These are phyloP conservation scores for Luffa aegyptiaca DNA, from an alignment of 306 rosid species.

Conservation along the genomic window DNA sequence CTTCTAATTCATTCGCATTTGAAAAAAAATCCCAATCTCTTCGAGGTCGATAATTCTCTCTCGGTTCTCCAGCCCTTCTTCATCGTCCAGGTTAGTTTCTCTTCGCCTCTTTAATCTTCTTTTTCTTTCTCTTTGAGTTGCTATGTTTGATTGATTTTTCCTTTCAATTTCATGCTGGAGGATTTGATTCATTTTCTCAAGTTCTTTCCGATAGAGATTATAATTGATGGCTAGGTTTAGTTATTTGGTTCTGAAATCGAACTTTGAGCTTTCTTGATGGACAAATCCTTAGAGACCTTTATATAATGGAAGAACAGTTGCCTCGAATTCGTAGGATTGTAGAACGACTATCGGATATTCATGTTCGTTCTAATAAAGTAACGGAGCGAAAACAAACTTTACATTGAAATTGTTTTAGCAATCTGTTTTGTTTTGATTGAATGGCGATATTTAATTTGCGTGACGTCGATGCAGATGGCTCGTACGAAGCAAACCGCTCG, in stretches of 20 bases:
- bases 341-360: background rate
- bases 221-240: background rate
- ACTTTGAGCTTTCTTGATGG: background rate
- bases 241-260: background rate
- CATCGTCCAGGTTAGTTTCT: background rate
- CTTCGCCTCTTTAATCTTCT: background rate
- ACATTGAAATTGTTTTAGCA: background rate
- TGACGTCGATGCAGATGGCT: constrained; percentile 20
- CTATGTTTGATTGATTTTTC: background rate
- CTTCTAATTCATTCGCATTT: background rate
- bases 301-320: background rate
- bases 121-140: background rate
- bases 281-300: background rate
- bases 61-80: background rate
- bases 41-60: background rate
- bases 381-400: background rate
- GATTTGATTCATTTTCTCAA: background rate
- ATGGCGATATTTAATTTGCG: background rate
- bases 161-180: background rate
- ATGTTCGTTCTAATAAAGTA: background rate
- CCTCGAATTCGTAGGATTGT: background rate
- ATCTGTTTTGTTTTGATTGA: background rate
- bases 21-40: background rate
- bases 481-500: constrained; percentile 39
- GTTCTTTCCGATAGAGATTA: background rate